Conservation (phyloP, 2,329 filamentous ascomycete genomes). For the Immersiporthe knoxdaviesiana region DNA sequence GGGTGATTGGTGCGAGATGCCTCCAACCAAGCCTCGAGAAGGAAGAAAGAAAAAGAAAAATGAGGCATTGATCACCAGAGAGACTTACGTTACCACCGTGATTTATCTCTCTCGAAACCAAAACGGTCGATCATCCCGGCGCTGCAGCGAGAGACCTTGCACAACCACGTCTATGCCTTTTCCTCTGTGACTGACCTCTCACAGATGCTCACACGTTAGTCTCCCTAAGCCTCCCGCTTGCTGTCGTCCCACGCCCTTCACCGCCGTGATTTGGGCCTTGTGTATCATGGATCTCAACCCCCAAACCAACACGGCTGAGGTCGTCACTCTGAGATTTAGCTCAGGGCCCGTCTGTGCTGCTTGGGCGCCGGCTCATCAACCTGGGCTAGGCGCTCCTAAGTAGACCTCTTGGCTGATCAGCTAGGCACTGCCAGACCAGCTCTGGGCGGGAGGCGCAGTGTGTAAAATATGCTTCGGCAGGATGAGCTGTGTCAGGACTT, state of each 20-base stretch:
- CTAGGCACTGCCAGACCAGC: neutral
- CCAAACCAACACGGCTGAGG: neutral
- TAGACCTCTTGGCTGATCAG: neutral
- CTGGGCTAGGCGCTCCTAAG: neutral
- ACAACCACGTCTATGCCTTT: neutral
- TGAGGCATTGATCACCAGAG: neutral
- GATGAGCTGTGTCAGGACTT: neutral
- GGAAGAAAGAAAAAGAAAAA: neutral
- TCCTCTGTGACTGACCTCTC: neutral
- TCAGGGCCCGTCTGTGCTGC: neutral
- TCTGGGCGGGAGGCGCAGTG: neutral
- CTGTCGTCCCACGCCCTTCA: neutral
- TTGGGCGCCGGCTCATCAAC: neutral
- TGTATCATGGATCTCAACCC: neutral
- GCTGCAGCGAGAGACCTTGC: neutral
- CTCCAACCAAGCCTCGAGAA: neutral
- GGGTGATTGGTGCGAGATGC: too few relatives aligned
- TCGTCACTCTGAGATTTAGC: neutral
- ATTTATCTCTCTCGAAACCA: neutral
- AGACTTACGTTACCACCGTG: too few relatives aligned
- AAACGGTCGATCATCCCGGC: neutral
- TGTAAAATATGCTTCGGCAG: neutral
- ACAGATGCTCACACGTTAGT: neutral
- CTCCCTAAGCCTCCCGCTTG: neutral
- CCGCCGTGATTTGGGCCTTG: neutral